Evolutionary conservation across 805 yeast genomes (phyloP), one percentile per base, ranked within the genome.

Genomic region (Kurtzmaniella fragi): DNA sequence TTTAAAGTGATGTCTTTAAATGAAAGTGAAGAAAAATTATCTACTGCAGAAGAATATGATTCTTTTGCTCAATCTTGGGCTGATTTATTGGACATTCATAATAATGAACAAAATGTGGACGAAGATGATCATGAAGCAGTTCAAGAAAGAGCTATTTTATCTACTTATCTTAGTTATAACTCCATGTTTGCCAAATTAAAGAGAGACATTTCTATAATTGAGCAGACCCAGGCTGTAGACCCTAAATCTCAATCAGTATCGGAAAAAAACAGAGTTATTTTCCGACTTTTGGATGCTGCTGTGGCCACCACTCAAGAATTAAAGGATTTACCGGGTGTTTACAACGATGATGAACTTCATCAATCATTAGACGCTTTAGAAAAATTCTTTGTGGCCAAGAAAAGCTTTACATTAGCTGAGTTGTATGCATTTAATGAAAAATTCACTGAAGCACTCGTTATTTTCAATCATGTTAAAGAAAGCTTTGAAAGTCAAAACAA

Each of bases 251-350:
- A 37, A 29, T 34, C 47, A 28, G 42, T 54, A 17, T 32, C 45
- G 46, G 59, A 54, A 6, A 49, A 43, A 32, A 52, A 61, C 35
- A 67, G 64, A 41, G 81, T 79, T 45, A 54, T 64, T 5, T 53
- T 71, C 31, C 70, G 81, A 41, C 56, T 82, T 17, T 71, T 69
- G 42, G 76, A 73, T 16, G 64, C 71, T 7, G 70, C 86, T 29
- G 57, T 71, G 10, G 63, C 70, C 34, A 78, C 84, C 13, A 56
- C 82, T 28, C 61, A 61, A 3, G 82, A 82, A 47, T 61, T 88
- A 34, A 69, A 75, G 52, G 95, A 88, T 43, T 71, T 93, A 37
- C 96, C 97, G 0, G 98, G 98, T 70, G 95, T 91, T 14, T 80
- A 84, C 53, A 85, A 86, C 38, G 95, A 88, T 55, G 93, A 84